phyloP scores from a whole-genome alignment of 306 rosid genomes.

The Trifolium dubium region DNA sequence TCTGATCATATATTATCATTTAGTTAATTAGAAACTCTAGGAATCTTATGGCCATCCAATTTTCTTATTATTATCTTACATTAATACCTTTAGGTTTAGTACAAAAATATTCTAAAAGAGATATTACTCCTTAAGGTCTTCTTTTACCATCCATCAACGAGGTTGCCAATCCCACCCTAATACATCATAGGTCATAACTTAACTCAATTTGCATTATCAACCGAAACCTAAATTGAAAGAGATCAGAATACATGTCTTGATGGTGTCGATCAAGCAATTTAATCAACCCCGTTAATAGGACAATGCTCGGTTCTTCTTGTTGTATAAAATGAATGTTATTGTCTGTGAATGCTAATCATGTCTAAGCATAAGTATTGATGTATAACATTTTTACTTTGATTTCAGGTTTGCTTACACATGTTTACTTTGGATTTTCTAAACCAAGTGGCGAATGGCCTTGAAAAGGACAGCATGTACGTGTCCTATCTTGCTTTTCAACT shows the following conservation, averaged over 20 bases:
- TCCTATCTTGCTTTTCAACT: slow-evolving; percentile 19
- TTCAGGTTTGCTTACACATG: slow-evolving; percentile 98
- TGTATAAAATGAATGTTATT: slow-evolving; percentile 22
- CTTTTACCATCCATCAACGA: slow-evolving; percentile 13
- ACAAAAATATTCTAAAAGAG: background rate
- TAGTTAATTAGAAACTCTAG: slow-evolving; percentile 6
- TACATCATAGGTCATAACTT: slow-evolving; percentile 4
- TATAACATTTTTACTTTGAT: slow-evolving; percentile 31
- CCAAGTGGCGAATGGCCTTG: slow-evolving; percentile 98
- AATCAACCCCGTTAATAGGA: background rate
- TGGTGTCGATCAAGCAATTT: slow-evolving; percentile 22
- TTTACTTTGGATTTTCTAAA: slow-evolving; percentile 93
- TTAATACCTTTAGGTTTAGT: slow-evolving; percentile 17
- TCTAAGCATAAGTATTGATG: slow-evolving; percentile 19
- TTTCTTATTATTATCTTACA: slow-evolving; percentile 7
- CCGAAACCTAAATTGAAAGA: slow-evolving; percentile 7
- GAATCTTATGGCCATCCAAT: slow-evolving; percentile 12
- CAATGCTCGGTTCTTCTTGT: slow-evolving; percentile 2
- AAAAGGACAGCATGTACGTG: slow-evolving; percentile 94
- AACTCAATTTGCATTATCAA: slow-evolving; percentile 19
- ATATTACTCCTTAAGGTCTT: background rate
- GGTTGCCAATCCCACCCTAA: slow-evolving; percentile 22
- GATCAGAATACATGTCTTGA: slow-evolving; percentile 1
- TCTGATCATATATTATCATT: slow-evolving; percentile 26
- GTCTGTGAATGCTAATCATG: background rate